phyloP scores from a whole-genome alignment of 768 basidiomycete species.

The Boletus huronensis region DNA sequence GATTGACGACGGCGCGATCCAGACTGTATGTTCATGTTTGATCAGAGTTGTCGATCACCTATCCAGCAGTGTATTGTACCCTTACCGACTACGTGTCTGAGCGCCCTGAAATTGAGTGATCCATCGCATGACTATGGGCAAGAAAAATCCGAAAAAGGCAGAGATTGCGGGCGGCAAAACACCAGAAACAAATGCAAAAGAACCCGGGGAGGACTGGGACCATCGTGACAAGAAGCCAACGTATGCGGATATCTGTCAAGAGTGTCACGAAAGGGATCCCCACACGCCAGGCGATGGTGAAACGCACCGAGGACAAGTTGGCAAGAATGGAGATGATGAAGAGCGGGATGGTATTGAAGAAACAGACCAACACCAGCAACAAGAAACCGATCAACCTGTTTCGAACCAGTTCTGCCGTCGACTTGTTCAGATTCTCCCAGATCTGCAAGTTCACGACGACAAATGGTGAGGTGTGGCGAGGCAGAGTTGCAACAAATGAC shows the following conservation, averaged over 20 bases:
- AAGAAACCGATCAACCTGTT: conserved; percentile 76
- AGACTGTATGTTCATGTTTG: conserved; percentile 46
- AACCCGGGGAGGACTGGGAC: conserved; percentile 54
- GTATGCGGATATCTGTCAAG: conserved; percentile 42
- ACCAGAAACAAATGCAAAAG: conserved; percentile 88
- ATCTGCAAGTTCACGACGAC: conserved; percentile 43
- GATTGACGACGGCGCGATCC: conserved; percentile 87
- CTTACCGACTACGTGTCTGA: conserved; percentile 30
- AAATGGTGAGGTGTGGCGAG: background rate
- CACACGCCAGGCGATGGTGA: background rate
- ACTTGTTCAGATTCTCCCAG: conserved; percentile 86
- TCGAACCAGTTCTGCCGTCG: conserved; percentile 59
- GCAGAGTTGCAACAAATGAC: conserved; percentile 19
- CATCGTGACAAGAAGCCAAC: conserved; percentile 76
- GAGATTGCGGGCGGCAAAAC: conserved; percentile 88
- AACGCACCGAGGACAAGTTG: conserved; percentile 75
- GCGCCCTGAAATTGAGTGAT: conserved; percentile 68
- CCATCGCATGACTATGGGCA: conserved; percentile 90
- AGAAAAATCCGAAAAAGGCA: conserved; percentile 82
- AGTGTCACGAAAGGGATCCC: background rate
- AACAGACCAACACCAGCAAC: conserved; percentile 75
- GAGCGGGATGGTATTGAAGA: conserved; percentile 92
- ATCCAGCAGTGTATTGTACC: too few species aligned
- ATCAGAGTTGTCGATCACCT: background rate
- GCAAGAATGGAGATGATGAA: conserved; percentile 88